Base-by-base conservation (phyloP, 2,329 filamentous ascomycete species). In the Alternaria alternata region DNA sequence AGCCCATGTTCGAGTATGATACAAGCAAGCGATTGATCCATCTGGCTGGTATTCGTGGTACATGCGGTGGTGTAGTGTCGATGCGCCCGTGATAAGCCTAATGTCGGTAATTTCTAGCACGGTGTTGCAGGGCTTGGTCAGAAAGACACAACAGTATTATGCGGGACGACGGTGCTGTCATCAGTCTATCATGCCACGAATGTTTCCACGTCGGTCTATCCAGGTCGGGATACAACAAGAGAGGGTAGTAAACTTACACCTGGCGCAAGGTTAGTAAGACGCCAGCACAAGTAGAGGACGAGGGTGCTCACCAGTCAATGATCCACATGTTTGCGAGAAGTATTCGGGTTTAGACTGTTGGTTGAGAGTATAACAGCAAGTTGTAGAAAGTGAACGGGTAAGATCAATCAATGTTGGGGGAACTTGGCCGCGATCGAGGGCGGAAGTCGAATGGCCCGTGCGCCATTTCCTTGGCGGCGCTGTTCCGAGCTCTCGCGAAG, bases 241-340 rank as follows among this genome's bases (percentile, higher is more conserved):
- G 52, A 47, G 53, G 43, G 24, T 38, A 20, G 56, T 57, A 42
- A 57, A 72, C 73, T 73, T 75, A 75, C 73, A 75, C 73, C 73
- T 75, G 59, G 61, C 43, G 28, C 57, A 39, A 52, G n/a, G 44
- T 73, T 56, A 71, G 64, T 52, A 56, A 28, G 22, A 30, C 28
- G 30, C 52, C 12, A 11, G 16, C n/a, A 18, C 5, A 6, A 9
- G 4, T 14, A 26, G 3, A 18, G 8, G 32, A 32, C 9, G 4
- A 8, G 12, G 28, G 24, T 34, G 55, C 62, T 66, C 60, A 95
- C 93, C 93, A 96, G 87, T 94, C 93, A 79, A 96, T 83, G 81
- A 96, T 92, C 92, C 92, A 96, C 93, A 96, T 96, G 56, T 14
- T 59, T 56, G 59, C 57, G 32, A 52, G 53, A 34, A 16, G 32